phyloP scores from a whole-genome alignment of 345 rosid species.

The Eucalyptus leucophloia region DNA sequence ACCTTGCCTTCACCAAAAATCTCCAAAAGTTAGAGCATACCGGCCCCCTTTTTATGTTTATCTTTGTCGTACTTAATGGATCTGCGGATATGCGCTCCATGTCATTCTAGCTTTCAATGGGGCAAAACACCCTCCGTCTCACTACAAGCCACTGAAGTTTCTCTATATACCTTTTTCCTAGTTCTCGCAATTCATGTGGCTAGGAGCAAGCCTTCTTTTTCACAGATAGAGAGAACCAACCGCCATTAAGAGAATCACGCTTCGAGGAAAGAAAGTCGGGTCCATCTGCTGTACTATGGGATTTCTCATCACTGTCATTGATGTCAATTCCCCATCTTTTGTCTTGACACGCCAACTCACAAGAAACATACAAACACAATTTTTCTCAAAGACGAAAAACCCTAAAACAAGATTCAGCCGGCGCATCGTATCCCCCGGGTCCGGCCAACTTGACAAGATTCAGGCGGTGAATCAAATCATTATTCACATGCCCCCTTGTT shows the following conservation, averaged over 20 bases:
- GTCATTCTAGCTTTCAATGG: neutral
- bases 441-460: neutral
- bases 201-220: neutral
- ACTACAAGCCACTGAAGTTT: neutral
- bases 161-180: neutral
- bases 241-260: neutral
- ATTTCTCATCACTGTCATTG: neutral
- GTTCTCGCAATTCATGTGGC: neutral
- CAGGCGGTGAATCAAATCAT: neutral
- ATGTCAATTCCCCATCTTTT: neutral
- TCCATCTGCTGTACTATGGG: neutral
- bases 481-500: neutral
- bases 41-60: neutral
- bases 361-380: neutral
- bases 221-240: neutral
- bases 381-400: neutral
- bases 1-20: no score
- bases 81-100: neutral
- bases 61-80: neutral
- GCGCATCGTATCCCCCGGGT: neutral
- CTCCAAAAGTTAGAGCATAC: no score
- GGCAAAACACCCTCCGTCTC: neutral
- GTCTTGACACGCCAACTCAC: neutral
- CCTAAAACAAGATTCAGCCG: neutral
- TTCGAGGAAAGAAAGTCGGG: neutral